Percentiles rank a stretch among this genome's conserved stretches.
Conservation (phyloP, 441 rosid species). For the Flueggea neowawraea region DNA sequence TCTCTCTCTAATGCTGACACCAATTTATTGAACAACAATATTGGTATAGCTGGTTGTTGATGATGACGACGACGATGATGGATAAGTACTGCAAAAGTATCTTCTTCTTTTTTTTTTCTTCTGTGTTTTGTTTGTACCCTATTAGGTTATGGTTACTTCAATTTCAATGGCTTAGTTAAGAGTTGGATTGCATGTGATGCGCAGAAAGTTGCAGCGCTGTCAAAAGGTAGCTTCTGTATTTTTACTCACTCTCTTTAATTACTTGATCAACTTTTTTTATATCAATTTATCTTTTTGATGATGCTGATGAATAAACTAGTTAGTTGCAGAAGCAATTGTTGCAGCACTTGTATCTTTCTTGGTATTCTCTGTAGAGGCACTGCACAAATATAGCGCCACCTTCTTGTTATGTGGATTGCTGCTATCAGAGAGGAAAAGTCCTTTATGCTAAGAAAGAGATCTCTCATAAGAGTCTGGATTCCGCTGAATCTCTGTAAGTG, state of each 20-base stretch:
- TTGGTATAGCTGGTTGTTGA: slow-evolving; percentile 35
- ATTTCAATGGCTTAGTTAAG: slow-evolving; percentile 27
- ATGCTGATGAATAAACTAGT: not conserved
- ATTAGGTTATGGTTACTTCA: slow-evolving; percentile 42
- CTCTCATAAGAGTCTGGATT: slow-evolving; percentile 15
- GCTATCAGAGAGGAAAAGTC: slow-evolving; percentile 21
- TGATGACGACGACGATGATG: slow-evolving; percentile 27
- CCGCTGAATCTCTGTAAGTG: slow-evolving; percentile 8
- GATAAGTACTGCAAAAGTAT: slow-evolving; percentile 15
- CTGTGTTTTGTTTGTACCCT: slow-evolving; percentile 29
- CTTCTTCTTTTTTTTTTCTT: slow-evolving; percentile 21
- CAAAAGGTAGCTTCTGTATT: slow-evolving; percentile 64
- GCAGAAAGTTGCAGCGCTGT: slow-evolving; percentile 60
- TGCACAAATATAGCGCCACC: slow-evolving; percentile 11
- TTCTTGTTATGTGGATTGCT: slow-evolving; percentile 27
- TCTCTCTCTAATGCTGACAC: slow-evolving; percentile 44
- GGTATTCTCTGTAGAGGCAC: slow-evolving; percentile 14
- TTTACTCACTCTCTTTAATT: slow-evolving; percentile 15
- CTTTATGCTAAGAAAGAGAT: slow-evolving; percentile 16
- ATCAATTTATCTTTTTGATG: not conserved
- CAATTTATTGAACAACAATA: slow-evolving; percentile 3
- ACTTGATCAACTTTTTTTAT: not conserved
- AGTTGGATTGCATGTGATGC: slow-evolving; percentile 46
- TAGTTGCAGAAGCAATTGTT: not conserved
- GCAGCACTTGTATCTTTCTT: slow-evolving; percentile 18